These are phyloP conservation scores for Colletotrichum melonis DNA, from an alignment of 2,329 filamentous ascomycete species.

Conservation along the genomic window DNA sequence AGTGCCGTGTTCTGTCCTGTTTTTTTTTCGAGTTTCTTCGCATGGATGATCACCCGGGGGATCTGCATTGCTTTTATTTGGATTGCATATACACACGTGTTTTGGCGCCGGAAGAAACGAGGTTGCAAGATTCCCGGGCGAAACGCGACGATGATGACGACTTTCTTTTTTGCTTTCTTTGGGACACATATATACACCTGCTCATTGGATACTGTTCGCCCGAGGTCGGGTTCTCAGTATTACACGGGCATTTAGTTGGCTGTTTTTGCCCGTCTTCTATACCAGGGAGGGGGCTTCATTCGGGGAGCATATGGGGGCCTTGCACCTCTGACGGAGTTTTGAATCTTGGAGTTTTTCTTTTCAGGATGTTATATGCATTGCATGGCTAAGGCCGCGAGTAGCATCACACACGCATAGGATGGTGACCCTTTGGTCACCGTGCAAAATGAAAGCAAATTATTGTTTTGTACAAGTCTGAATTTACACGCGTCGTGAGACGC, in stretches of 20 bases:
- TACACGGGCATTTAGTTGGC: background rate
- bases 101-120: background rate
- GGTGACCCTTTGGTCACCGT: background rate
- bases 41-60: background rate
- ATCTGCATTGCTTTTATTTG: background rate
- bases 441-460: background rate
- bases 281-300: background rate
- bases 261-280: background rate
- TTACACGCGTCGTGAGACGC: slow-evolving; percentile 4
- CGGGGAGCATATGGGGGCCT: slow-evolving; percentile 10
- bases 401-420: background rate
- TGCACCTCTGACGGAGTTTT: background rate
- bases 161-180: slow-evolving; percentile 1
- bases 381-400: slow-evolving; percentile 12
- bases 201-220: slow-evolving; percentile 2
- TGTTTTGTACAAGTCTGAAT: background rate
- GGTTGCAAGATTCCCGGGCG: background rate
- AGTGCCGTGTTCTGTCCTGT: background rate
- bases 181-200: slow-evolving; percentile 24
- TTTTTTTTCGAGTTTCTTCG: background rate
- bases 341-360: background rate
- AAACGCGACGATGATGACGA: slow-evolving; percentile 28
- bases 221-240: background rate
- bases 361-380: slow-evolving; percentile 14
- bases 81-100: slow-evolving; percentile 1